Conservation (phyloP, 179 eudicot species). For the Kewa caespitosa region DNA sequence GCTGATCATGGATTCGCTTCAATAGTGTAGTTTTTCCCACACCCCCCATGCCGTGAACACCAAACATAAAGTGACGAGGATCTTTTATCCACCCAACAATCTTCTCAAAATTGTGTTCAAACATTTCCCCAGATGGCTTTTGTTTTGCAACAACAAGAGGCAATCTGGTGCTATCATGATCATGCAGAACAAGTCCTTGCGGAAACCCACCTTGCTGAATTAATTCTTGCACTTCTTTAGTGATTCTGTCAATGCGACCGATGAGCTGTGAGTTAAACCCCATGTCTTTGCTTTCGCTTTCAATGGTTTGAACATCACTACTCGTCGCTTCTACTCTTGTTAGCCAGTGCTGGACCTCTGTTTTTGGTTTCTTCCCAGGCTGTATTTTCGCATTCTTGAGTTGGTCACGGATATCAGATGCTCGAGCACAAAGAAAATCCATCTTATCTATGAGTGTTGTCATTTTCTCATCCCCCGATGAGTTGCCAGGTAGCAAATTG, state of each 20-base stretch:
- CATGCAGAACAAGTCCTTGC: conserved; percentile 15
- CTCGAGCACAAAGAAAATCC: background rate
- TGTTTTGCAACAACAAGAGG: background rate
- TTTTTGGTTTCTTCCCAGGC: background rate
- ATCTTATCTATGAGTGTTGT: background rate
- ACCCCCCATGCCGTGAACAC: conserved; percentile 23
- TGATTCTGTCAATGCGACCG: conserved; percentile 4
- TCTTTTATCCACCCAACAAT: conserved; percentile 14
- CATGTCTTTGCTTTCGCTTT: background rate
- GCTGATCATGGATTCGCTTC: conserved; percentile 14
- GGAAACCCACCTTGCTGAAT: conserved; percentile 9
- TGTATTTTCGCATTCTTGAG: background rate
- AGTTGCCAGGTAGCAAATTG: no score
- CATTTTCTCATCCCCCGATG: no score
- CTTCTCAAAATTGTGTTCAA: conserved; percentile 4
- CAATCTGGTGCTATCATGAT: background rate
- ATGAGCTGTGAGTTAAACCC: background rate
- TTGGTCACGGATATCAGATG: background rate
- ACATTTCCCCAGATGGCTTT: conserved; percentile 8
- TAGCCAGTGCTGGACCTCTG: conserved; percentile 11
- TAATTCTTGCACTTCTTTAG: conserved; percentile 15
- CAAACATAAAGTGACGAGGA: background rate
- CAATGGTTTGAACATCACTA: background rate
- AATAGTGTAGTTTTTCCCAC: conserved; percentile 12
- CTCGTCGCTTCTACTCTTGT: background rate